These are phyloP conservation scores for Coelastrella sp. DNA, from an alignment of 139 green algal species.

Conservation along the genomic window DNA sequence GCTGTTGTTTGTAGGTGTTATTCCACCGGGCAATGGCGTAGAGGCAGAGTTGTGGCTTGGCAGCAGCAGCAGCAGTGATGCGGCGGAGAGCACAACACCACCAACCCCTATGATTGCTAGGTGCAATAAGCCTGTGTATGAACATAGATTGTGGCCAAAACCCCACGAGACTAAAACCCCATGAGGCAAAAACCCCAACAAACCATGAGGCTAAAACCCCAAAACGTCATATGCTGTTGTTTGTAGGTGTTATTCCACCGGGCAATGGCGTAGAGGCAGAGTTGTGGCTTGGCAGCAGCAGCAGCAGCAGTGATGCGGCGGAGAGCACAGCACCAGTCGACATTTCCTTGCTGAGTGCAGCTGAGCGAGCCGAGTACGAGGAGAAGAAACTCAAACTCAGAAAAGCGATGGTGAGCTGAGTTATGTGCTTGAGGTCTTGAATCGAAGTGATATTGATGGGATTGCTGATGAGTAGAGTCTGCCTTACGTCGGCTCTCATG, in stretches of 20 bases:
- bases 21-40: constrained; percentile 84
- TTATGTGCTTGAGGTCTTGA: background rate
- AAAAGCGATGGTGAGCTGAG: constrained; percentile 59
- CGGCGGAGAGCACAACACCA: no score
- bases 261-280: constrained; percentile 74
- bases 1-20: background rate
- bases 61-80: constrained; percentile 38
- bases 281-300: constrained; percentile 38
- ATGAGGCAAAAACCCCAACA: no score
- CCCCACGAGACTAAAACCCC: no score
- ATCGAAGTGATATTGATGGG: no score
- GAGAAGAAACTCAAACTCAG: constrained; percentile 86
- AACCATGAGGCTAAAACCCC: no score
- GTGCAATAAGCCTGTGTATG: no score
- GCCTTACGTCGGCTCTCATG: background rate
- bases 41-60: constrained; percentile 44
- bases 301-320: background rate
- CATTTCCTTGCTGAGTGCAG: constrained; percentile 55
- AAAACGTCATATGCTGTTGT: background rate
- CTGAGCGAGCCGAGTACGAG: constrained; percentile 83
- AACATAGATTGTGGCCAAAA: no score
- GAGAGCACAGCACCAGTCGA: constrained; percentile 2
- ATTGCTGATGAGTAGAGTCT: no score
- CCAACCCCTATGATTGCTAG: no score
- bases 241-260: constrained; percentile 63